Percentiles rank a stretch among this genome's conserved stretches.
Conservation (phyloP, 495 filamentous ascomycete species). For the Penicilliopsis zonata region DNA sequence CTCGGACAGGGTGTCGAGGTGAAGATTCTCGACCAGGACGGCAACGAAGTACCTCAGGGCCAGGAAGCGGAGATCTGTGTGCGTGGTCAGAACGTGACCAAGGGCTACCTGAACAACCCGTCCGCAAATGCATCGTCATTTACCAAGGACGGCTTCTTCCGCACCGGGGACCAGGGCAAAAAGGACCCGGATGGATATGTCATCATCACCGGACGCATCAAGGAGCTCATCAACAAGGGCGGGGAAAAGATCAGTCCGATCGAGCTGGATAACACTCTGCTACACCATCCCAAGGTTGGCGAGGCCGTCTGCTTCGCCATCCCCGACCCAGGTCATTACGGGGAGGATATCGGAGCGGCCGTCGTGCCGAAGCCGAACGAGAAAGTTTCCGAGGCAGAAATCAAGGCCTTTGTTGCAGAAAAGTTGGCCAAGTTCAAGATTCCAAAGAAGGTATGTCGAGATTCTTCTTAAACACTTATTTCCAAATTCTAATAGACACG, state of each 20-base stretch:
- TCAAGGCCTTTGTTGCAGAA: slow-evolving; percentile 54
- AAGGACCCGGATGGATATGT: slow-evolving; percentile 63
- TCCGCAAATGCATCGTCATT: slow-evolving; percentile 60
- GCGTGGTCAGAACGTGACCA: slow-evolving; percentile 65
- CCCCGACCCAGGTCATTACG: slow-evolving; percentile 39
- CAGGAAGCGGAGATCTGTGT: slow-evolving; percentile 70
- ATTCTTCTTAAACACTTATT: slow-evolving; percentile 2
- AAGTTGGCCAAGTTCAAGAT: slow-evolving; percentile 72
- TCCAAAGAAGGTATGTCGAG: slow-evolving; percentile 63
- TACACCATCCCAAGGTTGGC: slow-evolving; percentile 51
- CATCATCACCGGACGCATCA: slow-evolving; percentile 68
- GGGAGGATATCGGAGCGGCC: slow-evolving; percentile 69
- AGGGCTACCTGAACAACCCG: slow-evolving; percentile 72
- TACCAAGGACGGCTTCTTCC: slow-evolving; percentile 59
- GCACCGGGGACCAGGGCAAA: slow-evolving; percentile 74
- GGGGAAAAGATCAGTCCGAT: slow-evolving; percentile 79
- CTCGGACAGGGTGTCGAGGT: slow-evolving; percentile 73
- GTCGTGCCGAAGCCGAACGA: slow-evolving; percentile 57
- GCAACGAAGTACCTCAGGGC: slow-evolving; percentile 49
- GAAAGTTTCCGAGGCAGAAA: slow-evolving; percentile 37
- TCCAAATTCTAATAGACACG: background rate
- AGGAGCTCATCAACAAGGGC: slow-evolving; percentile 76
- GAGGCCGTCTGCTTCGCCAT: slow-evolving; percentile 79
- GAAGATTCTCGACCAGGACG: slow-evolving; percentile 55
- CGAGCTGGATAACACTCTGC: slow-evolving; percentile 68